phyloP scores from a whole-genome alignment of 2,329 filamentous ascomycete species.

The Calonectria ilicicola region DNA sequence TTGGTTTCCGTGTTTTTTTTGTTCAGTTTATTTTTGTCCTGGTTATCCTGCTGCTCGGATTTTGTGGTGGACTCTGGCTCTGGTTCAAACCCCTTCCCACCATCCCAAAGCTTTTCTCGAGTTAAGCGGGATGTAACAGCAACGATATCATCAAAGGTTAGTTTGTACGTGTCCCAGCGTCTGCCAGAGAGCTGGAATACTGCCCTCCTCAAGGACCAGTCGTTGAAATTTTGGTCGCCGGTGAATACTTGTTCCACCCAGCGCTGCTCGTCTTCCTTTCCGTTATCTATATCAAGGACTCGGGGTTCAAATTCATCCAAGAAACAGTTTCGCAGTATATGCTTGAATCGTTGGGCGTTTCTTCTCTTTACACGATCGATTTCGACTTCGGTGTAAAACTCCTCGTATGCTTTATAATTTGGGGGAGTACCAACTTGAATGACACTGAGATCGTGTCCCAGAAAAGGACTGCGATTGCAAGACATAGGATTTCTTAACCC shows the following conservation, averaged over 20 bases:
- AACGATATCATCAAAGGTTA: background rate
- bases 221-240: background rate
- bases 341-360: background rate
- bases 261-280: background rate
- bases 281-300: background rate
- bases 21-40: background rate
- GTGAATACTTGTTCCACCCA: background rate
- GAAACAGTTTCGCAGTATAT: background rate
- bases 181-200: background rate
- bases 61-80: too few species aligned
- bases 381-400: background rate
- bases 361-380: too few species aligned
- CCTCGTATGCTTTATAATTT: background rate
- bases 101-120: background rate
- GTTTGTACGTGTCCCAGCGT: background rate
- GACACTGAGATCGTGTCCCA: accelerated
- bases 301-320: background rate
- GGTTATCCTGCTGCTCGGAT: background rate
- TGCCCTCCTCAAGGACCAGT: background rate
- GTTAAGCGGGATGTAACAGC: background rate
- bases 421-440: background rate
- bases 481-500: accelerated
- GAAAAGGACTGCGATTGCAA: accelerated
- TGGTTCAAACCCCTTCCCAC: background rate
- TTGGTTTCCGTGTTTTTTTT: background rate